Evolutionary conservation across 2,329 filamentous ascomycete genomes (phyloP), one percentile per base, ranked within the genome.

Genomic region (Pyrenophora teres): DNA sequence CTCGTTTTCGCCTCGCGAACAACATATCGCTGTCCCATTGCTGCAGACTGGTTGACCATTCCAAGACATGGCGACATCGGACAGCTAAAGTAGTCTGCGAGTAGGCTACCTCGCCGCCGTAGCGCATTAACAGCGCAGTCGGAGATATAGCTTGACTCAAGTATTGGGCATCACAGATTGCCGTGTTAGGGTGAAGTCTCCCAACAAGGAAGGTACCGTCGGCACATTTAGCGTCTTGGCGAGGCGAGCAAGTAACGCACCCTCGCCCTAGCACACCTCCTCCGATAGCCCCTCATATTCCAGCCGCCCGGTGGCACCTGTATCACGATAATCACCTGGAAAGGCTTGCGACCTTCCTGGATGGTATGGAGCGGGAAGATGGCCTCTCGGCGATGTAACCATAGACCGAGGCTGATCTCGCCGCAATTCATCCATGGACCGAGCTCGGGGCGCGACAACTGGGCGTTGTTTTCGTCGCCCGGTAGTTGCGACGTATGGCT

Each of bases 1-100:
- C 46, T 63, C 5, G 61, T 64, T 35, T 57, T 48, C 31, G 62
- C 65, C 45, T 69, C 57, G 41, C 64, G 64, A 16, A 72, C 54
- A 13, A 59, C 47, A 46, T 69, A 71, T 36, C 59, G 58, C 33
- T 55, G 42, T 37, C 54, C 56, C 59, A 62, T 65, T 27, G 44
- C 50, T 39, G 50, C 31, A 49, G 46, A 44, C 38, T 40, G 40
- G 51, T 59, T 30, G 36, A 25, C 58, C 53, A 38, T 59, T 49
- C 21, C 57, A 62, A 40, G 52, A 59, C 58, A 66, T 66, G 45
- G 59, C 59, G 50, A 60, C 35, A 57, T 59, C 51, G 52, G 57
- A 46, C 36, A 53, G 25, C 39, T 55, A 53, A 57, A 61, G 50
- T 61, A 56, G 50, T 39, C 30, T 41, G 42, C 48, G 37, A 32